Base-by-base conservation (phyloP, 257 asterid genomes). In the Rehmannia glutinosa region DNA sequence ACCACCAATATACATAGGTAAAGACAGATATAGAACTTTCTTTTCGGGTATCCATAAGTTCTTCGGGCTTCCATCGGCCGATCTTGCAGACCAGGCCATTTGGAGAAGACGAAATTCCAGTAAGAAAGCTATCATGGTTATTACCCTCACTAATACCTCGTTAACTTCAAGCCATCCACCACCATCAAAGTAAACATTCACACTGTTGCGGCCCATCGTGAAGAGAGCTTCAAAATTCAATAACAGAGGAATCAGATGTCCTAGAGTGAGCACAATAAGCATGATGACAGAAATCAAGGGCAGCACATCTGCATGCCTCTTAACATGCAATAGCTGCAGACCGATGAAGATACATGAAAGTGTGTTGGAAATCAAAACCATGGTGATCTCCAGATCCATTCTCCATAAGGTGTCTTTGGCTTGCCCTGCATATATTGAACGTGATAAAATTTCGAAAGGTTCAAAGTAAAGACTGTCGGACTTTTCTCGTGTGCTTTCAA, bases 91-190 rank as follows among this genome's bases (percentile, higher is more conserved):
- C 94, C 96, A 92, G 25, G 86, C 53, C 78, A 85, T 69, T 64
- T 92, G 98, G 68, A 92, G 88, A 46, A 89, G 93, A 27, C 93
- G 87, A 46, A 78, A 82, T 78, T 92, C 95, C 57, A 92, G 77
- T 66, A 92, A 80, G 86, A 92, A 92, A 63, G 89, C 98, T 69
- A 92, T 68, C 98, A 92, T 92, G 28, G 95, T 87, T 63, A 90
- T 86, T 50, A 89, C 85, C 75, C 97, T 81, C 55, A 92, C 92
- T 62, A 89, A 69, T n/a, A 92, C 91, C 78, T 89, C 98, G 15
- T 87, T 86, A 54, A 84, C 83, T 74, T 90, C 97, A 38, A 90
- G 82, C 97, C 97, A 92, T 61, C 92, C 96, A 36, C 82, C 87
- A 38, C 73, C 71, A 32, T 87, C 87, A 19, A 90, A 81, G 78